Conservation (phyloP, 2,329 filamentous ascomycete genomes). For the Acarospora socialis region DNA sequence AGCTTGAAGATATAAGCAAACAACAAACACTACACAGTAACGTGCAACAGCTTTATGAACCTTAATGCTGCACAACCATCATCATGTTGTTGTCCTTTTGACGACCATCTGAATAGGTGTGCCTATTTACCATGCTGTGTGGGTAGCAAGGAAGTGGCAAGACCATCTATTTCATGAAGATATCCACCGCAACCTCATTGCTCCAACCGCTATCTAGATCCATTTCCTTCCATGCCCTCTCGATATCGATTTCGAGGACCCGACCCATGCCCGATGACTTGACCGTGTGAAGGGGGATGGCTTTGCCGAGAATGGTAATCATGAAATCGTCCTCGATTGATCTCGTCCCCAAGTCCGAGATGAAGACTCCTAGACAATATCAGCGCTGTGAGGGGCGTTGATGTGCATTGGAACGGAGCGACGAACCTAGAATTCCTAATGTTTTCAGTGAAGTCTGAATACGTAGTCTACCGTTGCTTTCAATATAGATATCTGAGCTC, state of each 20-base stretch:
- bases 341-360: constrained; percentile 51
- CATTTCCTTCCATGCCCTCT: constrained; percentile 63
- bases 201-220: constrained; percentile 57
- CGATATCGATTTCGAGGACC: constrained; percentile 65
- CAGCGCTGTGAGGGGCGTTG: constrained; percentile 7
- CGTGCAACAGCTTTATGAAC: no score
- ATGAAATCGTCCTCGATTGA: constrained; percentile 53
- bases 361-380: constrained; percentile 48
- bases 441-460: background rate
- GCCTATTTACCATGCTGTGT: constrained; percentile 6
- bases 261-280: constrained; percentile 40
- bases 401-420: background rate
- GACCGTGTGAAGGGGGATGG: constrained; percentile 55
- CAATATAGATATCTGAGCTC: constrained; percentile 43
- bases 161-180: constrained; percentile 33
- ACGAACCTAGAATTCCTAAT: constrained; percentile 39
- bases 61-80: no score
- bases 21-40: no score
- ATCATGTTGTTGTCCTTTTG: background rate
- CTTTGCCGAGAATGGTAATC: constrained; percentile 56
- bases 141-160: constrained; percentile 10
- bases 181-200: constrained; percentile 61
- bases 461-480: constrained; percentile 36
- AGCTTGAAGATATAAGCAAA: no score
- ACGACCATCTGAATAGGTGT: background rate